Percentiles rank a stretch among this genome's conserved stretches.
phyloP scores from a whole-genome alignment of 1,139 yeast genomes.

The Yamadazyma triangularis region DNA sequence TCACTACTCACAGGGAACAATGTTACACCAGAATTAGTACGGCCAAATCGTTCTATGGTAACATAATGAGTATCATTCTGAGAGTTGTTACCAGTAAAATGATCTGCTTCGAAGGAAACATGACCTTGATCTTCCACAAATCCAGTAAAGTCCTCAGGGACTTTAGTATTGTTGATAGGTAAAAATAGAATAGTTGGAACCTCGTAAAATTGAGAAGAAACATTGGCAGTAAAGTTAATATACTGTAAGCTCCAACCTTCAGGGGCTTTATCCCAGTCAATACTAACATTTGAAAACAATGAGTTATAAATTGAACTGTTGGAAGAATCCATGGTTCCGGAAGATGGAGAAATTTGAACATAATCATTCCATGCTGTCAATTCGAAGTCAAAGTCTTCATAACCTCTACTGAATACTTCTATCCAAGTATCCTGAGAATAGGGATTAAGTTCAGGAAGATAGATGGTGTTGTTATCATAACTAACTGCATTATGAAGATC shows the following conservation, averaged over 20 bases:
- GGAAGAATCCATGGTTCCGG: conserved; percentile 8
- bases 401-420: conserved; percentile 13
- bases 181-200: conserved; percentile 8
- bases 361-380: conserved; percentile 9
- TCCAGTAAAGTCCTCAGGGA: conserved; percentile 9
- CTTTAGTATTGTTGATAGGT: conserved; percentile 11
- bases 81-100: conserved; percentile 8
- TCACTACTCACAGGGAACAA: conserved; percentile 13
- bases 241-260: conserved; percentile 10
- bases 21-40: conserved; percentile 13
- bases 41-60: conserved; percentile 10
- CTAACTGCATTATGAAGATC: conserved; percentile 10
- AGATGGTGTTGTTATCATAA: conserved; percentile 14
- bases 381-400: conserved; percentile 11
- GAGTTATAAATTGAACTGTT: conserved; percentile 13
- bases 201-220: conserved; percentile 7
- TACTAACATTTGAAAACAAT: conserved; percentile 8
- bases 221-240: conserved; percentile 11
- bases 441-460: conserved; percentile 13
- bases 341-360: conserved; percentile 8
- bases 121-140: conserved; percentile 12
- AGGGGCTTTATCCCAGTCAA: conserved; percentile 13
- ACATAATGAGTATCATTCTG: conserved; percentile 8
- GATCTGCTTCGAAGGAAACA: conserved; percentile 13
- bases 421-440: conserved; percentile 12